These are phyloP conservation scores for Cercospora brassicicola DNA, from an alignment of 2,329 filamentous ascomycete genomes.

Conservation along the genomic window DNA sequence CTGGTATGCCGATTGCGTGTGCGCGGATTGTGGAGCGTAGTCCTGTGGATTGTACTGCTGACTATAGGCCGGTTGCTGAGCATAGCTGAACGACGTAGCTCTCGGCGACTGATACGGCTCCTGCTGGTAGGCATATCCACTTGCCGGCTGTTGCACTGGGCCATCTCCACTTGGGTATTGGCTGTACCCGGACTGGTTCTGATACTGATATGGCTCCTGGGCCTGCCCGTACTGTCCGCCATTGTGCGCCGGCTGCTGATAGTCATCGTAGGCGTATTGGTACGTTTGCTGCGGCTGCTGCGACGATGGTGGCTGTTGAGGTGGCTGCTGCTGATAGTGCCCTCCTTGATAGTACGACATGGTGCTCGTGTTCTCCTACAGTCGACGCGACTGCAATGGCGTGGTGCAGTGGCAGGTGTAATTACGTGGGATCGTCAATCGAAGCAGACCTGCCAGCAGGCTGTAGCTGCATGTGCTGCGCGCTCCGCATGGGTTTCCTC, in stretches of 20 bases:
- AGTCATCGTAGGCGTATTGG: constrained; percentile 31
- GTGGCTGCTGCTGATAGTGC: constrained; percentile 42
- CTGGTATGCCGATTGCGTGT: constrained; percentile 41
- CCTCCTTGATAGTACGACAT: constrained; percentile 61
- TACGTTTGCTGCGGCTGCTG: constrained; percentile 26
- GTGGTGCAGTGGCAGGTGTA: not conserved
- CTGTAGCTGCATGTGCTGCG: constrained; percentile 14
- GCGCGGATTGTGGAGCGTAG: constrained; percentile 46
- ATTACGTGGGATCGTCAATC: constrained; percentile 19
- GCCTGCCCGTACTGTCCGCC: constrained; percentile 29
- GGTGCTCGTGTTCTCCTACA: constrained; percentile 3
- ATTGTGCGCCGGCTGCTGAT: constrained; percentile 30
- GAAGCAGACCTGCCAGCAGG: constrained; percentile 22
- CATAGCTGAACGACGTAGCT: constrained; percentile 44
- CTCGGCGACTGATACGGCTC: constrained; percentile 26
- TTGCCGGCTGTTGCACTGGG: constrained; percentile 32
- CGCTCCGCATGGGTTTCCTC: constrained; percentile 12
- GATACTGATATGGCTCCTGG: constrained; percentile 26
- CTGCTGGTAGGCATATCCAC: constrained; percentile 27
- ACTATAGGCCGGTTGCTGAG: constrained; percentile 48
- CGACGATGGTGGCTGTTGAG: constrained; percentile 16
- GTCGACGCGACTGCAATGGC: constrained; percentile 2
- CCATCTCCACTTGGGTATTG: constrained; percentile 32
- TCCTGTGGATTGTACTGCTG: constrained; percentile 69
- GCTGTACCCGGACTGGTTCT: constrained; percentile 30